Base-by-base conservation (phyloP, 495 filamentous ascomycete species). In the Penicillium turbatum region DNA sequence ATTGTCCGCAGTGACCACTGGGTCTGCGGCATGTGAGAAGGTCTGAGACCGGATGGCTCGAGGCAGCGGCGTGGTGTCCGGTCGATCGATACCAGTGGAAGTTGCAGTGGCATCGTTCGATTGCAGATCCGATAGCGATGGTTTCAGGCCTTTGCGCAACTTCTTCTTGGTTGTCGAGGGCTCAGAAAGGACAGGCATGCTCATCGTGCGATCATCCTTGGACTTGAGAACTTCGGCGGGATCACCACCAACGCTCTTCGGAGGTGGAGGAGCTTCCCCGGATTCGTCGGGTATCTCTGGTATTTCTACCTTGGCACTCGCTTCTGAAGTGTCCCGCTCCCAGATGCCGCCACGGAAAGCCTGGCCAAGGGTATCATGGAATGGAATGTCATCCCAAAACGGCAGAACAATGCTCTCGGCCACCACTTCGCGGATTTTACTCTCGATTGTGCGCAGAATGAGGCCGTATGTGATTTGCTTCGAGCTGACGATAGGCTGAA, bases 311-410 rank as follows among this genome's bases (percentile, higher is more conserved):
- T 77, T 67, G 5, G 73, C 64, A 54, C 79, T 79, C 2, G 63
- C 39, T 12, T 68, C 70, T 5, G 75, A 58, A 65, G 68, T 73
- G 26, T 87, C 85, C 49, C 84, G 81, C 53, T 79, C 72, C 82
- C 89, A 98, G n/a, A 97, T 88, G 1, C 95, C 93, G 13, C 91
- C 93, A 54, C 93, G 81, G 76, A 90, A 90, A 24, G 72, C 67
- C 62, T 95, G 88, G 39, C 79, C 70, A 31, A 82, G 71, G 5
- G 90, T 96, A 56, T 88, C 82, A 61, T 86, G 84, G 71, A 97
- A 97, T 4, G 93, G 90, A 2, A 86, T 81, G 67, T 98, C 93
- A 53, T 98, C 93, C 89, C 92, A 97, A 63, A 95, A 89, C 0
- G 95, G 95, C 41, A 87, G 74, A n/a, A 98, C 93, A 8, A 97